Base-by-base conservation (phyloP, 192 early-diverging fungal genomes). In the Backusella morwellensis region DNA sequence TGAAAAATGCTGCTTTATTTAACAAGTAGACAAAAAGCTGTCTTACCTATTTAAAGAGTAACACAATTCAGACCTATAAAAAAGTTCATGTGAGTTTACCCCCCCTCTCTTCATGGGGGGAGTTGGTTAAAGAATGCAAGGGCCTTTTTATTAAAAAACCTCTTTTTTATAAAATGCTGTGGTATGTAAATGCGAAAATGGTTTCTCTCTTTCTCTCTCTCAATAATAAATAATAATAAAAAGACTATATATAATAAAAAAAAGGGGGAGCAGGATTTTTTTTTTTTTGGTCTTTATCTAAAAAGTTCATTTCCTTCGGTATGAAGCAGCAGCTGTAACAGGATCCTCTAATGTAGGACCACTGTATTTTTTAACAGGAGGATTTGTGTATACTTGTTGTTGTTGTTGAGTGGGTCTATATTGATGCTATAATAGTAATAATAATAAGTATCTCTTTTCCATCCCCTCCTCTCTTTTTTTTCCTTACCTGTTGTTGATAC, bases 271-370 rank as follows among this genome's bases (percentile, higher is more conserved):
- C 32, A 32, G 32, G 32, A 32, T 44, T 44, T 44, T 44, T 42
- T 6, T 54, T 54, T 21, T 8, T 21, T 32, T 32, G 32, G 32
- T 32, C 32, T 32, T 54, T 21, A 54, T 54, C 52, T 54, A 54
- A 54, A 21, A 19, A 54, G n/a, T 19, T 54, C n/a, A 54, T 54
- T 70, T 70, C 23, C 23, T 44, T 70, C 69, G 69, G 36, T 70
- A 70, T 9, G 69, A 70, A 32, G 36, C 69, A 15, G 40, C 36
- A 26, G 69, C 69, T 26, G 69, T 70, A 23, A 70, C 21, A 29
- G 69, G 69, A 26, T 70, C 69, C 11, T 70, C 69, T 36, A 44
- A 26, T 11, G 69, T 70, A 44, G 69, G 69, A 44, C 69, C 69
- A 70, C 15, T 70, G 52, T 54, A 54, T 54, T 54, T 19, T 54